Evolutionary conservation across 2,329 filamentous ascomycete species (phyloP).

Genomic region (Pezicula carpinea): DNA sequence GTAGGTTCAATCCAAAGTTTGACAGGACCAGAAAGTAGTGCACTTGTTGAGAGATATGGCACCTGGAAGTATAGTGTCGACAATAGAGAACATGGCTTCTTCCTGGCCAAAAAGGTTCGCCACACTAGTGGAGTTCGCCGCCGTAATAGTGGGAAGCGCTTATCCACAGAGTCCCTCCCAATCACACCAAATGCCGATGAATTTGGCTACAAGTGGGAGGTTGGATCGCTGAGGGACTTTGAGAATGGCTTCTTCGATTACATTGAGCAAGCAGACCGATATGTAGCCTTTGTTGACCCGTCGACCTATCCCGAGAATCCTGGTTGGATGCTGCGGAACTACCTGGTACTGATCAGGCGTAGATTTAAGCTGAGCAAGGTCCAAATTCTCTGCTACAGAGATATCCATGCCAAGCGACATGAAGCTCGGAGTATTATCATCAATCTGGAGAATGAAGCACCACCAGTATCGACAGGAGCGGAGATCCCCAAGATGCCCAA

Average conservation of each 20-base stretch:
- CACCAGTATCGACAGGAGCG: conserved; percentile 13
- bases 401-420: conserved; percentile 72
- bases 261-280: conserved; percentile 67
- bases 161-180: conserved; percentile 34
- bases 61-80: conserved; percentile 85
- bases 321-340: conserved; percentile 88
- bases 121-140: conserved; percentile 19
- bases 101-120: conserved; percentile 76
- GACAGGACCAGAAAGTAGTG: conserved; percentile 64
- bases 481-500: conserved; percentile 63
- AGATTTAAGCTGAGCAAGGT: conserved; percentile 72
- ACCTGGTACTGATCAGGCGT: conserved; percentile 78
- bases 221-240: conserved; percentile 71
- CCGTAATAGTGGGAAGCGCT: no score
- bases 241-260: conserved; percentile 84
- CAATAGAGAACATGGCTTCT: conserved; percentile 85
- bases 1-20: conserved; percentile 50
- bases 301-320: conserved; percentile 86
- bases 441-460: conserved; percentile 29
- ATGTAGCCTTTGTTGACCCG: conserved; percentile 84
- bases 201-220: conserved; percentile 66
- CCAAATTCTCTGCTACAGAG: conserved; percentile 87
- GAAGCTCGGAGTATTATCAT: conserved; percentile 79
- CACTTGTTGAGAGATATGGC: conserved; percentile 76
- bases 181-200: conserved; percentile 45